Conservation (phyloP, 2,329 filamentous ascomycete genomes). For the Aspergillus aculeatus region DNA sequence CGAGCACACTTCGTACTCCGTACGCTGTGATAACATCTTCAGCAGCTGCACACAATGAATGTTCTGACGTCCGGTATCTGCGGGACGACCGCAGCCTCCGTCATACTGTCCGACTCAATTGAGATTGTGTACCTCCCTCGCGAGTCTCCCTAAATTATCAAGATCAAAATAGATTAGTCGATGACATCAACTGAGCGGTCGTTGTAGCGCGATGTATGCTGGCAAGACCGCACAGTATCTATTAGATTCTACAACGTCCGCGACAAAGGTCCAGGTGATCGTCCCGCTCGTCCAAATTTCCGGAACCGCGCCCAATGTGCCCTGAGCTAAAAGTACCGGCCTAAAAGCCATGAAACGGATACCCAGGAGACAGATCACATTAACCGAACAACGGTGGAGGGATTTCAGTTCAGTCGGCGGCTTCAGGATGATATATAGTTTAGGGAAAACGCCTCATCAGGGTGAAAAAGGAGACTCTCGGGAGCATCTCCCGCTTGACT, state of each 20-base stretch:
- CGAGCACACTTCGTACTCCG: neutral
- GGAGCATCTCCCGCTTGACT: neutral
- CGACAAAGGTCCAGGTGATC: slow-evolving; percentile 11
- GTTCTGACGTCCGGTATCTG: neutral
- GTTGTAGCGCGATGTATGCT: neutral
- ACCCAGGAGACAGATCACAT: slow-evolving; percentile 14
- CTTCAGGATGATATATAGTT: neutral
- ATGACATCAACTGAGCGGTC: slow-evolving; percentile 1
- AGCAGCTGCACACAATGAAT: neutral
- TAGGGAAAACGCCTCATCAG: neutral
- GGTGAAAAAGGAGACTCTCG: neutral
- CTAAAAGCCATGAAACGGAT: slow-evolving; percentile 9
- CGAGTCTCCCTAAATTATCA: neutral
- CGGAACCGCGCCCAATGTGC: slow-evolving; percentile 15
- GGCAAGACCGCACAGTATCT: neutral
- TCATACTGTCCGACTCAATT: neutral
- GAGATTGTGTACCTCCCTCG: neutral
- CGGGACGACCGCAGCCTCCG: slow-evolving; percentile 3
- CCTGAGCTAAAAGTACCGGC: slow-evolving; percentile 2
- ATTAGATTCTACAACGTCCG: neutral
- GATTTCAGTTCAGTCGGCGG: slow-evolving; percentile 1
- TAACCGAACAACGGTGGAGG: neutral
- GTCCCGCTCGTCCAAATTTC: slow-evolving; percentile 20
- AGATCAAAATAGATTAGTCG: neutral
- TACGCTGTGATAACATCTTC: neutral